Percentiles rank a stretch among this genome's conserved stretches.
Evolutionary conservation across 2,329 filamentous ascomycete species (phyloP).

Genomic region (Ophiostoma novo-ulmi): DNA sequence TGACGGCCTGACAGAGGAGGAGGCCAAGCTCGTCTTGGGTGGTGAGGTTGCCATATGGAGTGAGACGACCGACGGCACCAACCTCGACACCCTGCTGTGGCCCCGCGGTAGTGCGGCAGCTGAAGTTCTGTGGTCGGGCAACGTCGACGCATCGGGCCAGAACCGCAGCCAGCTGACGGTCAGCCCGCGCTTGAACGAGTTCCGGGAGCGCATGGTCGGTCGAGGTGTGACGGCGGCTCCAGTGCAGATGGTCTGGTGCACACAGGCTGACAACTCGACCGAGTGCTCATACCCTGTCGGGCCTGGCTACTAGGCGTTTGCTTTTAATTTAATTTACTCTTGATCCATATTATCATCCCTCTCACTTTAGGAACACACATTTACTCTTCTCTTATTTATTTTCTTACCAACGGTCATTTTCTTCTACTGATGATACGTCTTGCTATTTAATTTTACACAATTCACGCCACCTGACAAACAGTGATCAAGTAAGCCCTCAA

Average conservation of each 20-base stretch:
- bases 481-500: no score
- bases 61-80: slow-evolving; percentile 71
- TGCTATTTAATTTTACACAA: background rate
- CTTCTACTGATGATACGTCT: background rate
- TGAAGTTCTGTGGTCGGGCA: slow-evolving; percentile 76
- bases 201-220: slow-evolving; percentile 69
- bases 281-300: slow-evolving; percentile 38
- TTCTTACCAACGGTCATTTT: background rate
- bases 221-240: slow-evolving; percentile 59
- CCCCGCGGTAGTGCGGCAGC: slow-evolving; percentile 67
- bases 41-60: slow-evolving; percentile 79
- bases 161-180: slow-evolving; percentile 69
- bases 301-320: slow-evolving; percentile 22
- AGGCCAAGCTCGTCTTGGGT: slow-evolving; percentile 66
- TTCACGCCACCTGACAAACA: no score
- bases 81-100: slow-evolving; percentile 72
- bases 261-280: slow-evolving; percentile 51
- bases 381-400: background rate
- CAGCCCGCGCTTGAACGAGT: slow-evolving; percentile 64
- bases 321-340: background rate
- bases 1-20: slow-evolving; percentile 54
- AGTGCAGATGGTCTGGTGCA: slow-evolving; percentile 69
- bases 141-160: slow-evolving; percentile 57
- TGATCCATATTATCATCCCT: background rate
- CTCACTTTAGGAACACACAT: background rate